Conservation (phyloP, 2,329 filamentous ascomycete genomes). For the Pseudopyricularia javanii region DNA sequence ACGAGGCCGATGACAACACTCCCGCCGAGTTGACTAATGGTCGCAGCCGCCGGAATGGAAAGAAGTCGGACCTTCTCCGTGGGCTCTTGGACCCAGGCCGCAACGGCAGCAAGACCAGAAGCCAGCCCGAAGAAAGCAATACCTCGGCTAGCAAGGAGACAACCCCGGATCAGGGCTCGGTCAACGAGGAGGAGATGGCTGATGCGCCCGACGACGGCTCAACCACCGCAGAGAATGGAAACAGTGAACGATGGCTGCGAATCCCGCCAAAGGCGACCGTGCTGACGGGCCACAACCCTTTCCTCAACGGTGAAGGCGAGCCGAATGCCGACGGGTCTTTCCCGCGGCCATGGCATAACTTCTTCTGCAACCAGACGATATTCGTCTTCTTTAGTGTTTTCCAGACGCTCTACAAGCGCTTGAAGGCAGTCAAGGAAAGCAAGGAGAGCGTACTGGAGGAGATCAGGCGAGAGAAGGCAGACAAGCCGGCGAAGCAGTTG, state of each 20-base stretch:
- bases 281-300: conserved; percentile 38
- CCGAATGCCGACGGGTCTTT: conserved; percentile 72
- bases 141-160: conserved; percentile 74
- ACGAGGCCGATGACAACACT: conserved; percentile 63
- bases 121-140: conserved; percentile 69
- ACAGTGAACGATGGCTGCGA: conserved; percentile 54
- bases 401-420: conserved; percentile 75
- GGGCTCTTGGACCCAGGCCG: conserved; percentile 72
- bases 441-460: conserved; percentile 61
- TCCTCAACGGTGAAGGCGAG: conserved; percentile 46
- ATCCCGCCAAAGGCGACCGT: conserved; percentile 44
- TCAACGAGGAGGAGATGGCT: conserved; percentile 63
- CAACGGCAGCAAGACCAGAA: conserved; percentile 56
- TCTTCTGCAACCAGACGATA: conserved; percentile 84
- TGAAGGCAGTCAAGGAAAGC: conserved; percentile 72
- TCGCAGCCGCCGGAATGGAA: conserved; percentile 57
- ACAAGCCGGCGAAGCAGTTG: conserved; percentile 73
- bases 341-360: conserved; percentile 67
- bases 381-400: conserved; percentile 94
- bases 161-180: conserved; percentile 72
- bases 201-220: conserved; percentile 43
- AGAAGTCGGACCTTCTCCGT: conserved; percentile 70
- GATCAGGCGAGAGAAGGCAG: conserved; percentile 58
- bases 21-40: conserved; percentile 60
- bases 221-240: conserved; percentile 44